Percentiles rank a stretch among this genome's conserved stretches.
phyloP scores from a whole-genome alignment of 2,329 filamentous ascomycete species.

The Penicillium janthinellum region DNA sequence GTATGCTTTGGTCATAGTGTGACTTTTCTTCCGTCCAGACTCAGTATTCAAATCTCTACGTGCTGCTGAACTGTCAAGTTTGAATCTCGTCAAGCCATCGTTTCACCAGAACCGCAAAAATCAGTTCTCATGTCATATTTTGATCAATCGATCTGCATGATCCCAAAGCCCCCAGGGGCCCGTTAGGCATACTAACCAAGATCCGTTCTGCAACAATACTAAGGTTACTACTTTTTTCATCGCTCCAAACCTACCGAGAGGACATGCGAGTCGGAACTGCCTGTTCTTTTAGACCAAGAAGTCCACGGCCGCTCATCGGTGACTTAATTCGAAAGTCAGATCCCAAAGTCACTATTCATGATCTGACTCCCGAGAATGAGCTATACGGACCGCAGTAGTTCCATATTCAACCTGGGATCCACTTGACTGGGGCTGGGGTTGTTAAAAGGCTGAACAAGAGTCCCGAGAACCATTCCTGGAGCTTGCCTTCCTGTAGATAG shows the following conservation, averaged over 20 bases:
- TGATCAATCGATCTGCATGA: neutral
- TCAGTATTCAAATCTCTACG: neutral
- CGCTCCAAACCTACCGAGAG: neutral
- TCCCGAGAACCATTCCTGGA: neutral
- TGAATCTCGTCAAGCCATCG: neutral
- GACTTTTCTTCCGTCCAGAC: neutral
- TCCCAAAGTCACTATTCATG: neutral
- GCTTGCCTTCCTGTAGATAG: too few species aligned
- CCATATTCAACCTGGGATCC: neutral
- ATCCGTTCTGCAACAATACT: neutral
- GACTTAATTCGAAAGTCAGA: neutral
- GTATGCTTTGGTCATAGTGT: too few species aligned
- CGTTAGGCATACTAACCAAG: neutral
- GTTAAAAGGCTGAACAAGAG: neutral
- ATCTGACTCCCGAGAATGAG: neutral
- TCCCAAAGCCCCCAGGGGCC: neutral
- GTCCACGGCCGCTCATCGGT: neutral
- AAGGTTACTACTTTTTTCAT: too few species aligned
- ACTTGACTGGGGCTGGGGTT: neutral
- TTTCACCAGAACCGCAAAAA: too few species aligned
- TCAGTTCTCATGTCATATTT: neutral
- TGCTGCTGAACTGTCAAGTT: too few species aligned
- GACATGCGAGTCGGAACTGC: neutral
- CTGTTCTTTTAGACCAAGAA: neutral
- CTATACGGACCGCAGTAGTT: neutral